These are phyloP conservation scores for Podosphaera xanthii DNA, from an alignment of 2,329 filamentous ascomycete species.

Conservation along the genomic window DNA sequence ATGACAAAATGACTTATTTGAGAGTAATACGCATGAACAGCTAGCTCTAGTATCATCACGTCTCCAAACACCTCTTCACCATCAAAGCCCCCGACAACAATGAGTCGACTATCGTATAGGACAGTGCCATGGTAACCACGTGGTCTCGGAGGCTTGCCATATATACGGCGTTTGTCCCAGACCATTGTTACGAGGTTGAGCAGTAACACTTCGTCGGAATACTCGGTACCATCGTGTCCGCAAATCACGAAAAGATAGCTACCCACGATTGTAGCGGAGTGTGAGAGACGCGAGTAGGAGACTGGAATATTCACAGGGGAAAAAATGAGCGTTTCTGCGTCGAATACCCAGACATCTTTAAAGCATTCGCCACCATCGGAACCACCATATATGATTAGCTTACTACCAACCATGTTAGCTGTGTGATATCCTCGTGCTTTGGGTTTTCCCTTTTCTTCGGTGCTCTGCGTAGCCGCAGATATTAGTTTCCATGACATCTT, in stretches of 20 bases:
- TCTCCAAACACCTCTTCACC: constrained; percentile 45
- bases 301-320: constrained; percentile 33
- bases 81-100: constrained; percentile 45
- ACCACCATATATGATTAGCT: constrained; percentile 48
- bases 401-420: constrained; percentile 49
- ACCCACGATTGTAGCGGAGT: constrained; percentile 46
- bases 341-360: constrained; percentile 51
- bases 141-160: constrained; percentile 37
- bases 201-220: constrained; percentile 44
- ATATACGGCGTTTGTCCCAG: constrained; percentile 45
- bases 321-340: constrained; percentile 39
- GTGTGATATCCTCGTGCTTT: constrained; percentile 49
- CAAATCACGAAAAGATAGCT: constrained; percentile 49
- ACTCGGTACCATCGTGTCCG: constrained; percentile 47
- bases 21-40: constrained; percentile 48
- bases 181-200: constrained; percentile 51
- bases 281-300: constrained; percentile 40
- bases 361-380: constrained; percentile 51
- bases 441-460: constrained; percentile 25
- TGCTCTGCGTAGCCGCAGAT: constrained; percentile 19
- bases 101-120: constrained; percentile 38
- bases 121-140: constrained; percentile 45
- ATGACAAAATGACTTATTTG: constrained; percentile 53
- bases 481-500: constrained; percentile 49
- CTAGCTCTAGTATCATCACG: constrained; percentile 42